These are phyloP conservation scores for Schizochytrium sp. DNA, from an alignment of 108 stramenopile genomes.

Conservation along the genomic window DNA sequence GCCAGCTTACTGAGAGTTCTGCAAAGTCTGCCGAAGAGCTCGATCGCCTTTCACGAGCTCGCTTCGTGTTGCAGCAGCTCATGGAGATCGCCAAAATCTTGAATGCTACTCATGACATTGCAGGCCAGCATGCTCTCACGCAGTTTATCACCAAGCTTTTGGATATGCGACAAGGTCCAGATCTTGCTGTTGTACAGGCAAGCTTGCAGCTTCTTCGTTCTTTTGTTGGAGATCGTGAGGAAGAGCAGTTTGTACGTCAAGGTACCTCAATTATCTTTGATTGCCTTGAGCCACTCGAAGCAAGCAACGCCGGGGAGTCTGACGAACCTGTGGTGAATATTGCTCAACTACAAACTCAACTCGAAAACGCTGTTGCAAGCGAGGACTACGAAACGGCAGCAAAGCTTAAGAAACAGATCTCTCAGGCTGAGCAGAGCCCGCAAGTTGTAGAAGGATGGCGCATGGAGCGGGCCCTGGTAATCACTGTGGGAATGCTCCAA, in stretches of 20 bases:
- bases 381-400: conserved; percentile 38
- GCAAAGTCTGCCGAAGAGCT: conserved; percentile 13
- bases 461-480: conserved; percentile 36
- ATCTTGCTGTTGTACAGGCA: not conserved
- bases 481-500: not conserved
- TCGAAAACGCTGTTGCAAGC: not conserved
- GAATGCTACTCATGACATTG: conserved; percentile 30
- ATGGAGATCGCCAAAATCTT: not conserved
- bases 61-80: conserved; percentile 44
- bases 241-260: conserved; percentile 9
- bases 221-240: conserved; percentile 1
- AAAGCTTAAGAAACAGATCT: not conserved
- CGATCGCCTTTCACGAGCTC: conserved; percentile 5
- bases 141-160: not conserved
- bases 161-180: not conserved
- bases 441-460: conserved; percentile 4
- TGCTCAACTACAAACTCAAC: conserved; percentile 2
- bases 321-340: not conserved
- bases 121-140: conserved; percentile 39
- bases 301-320: not conserved
- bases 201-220: conserved; percentile 23
- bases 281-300: conserved; percentile 43
- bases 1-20: not conserved
- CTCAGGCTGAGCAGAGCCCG: not conserved
- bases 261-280: conserved; percentile 32